Conservation (phyloP, 2,329 filamentous ascomycete genomes). For the Xylariaceae sp. region DNA sequence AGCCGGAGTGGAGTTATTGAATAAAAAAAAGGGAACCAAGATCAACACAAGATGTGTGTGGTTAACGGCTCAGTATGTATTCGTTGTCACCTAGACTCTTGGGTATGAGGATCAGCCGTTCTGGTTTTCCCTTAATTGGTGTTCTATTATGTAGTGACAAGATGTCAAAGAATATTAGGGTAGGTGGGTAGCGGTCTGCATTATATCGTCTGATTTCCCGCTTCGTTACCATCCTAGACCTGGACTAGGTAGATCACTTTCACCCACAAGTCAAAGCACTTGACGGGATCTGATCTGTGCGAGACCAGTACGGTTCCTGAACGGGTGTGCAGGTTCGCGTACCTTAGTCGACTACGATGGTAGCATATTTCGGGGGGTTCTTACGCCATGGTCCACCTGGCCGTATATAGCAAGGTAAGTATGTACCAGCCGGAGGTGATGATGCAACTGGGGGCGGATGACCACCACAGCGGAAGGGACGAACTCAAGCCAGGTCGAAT, state of each 20-base stretch:
- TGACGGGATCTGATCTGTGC: conserved; percentile 43
- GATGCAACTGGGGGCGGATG: conserved; percentile 38
- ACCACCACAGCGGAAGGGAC: conserved; percentile 31
- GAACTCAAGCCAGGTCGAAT: conserved; percentile 28
- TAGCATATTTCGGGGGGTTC: conserved; percentile 54
- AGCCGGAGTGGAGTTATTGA: conserved; percentile 22
- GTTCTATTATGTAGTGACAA: conserved; percentile 35
- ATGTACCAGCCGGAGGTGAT: conserved; percentile 36
- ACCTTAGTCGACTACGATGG: conserved; percentile 45
- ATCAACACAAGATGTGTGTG: background rate
- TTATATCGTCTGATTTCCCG: conserved; percentile 46
- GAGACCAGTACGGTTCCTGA: conserved; percentile 46
- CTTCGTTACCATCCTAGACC: conserved; percentile 33
- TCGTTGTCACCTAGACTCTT: conserved; percentile 29
- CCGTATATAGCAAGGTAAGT: conserved; percentile 48
- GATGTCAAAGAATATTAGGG: conserved; percentile 31
- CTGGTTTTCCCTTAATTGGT: conserved; percentile 30
- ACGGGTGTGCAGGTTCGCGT: conserved; percentile 38
- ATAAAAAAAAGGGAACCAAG: conserved; percentile 8
- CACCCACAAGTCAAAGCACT: conserved; percentile 43
- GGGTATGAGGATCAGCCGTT: conserved; percentile 32
- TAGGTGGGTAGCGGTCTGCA: conserved; percentile 36
- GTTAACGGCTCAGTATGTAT: conserved; percentile 27
- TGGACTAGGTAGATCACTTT: conserved; percentile 37
- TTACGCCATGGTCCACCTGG: conserved; percentile 49